Evolutionary conservation across 345 rosid species (phyloP).

Genomic region (Syzygium jambos): DNA sequence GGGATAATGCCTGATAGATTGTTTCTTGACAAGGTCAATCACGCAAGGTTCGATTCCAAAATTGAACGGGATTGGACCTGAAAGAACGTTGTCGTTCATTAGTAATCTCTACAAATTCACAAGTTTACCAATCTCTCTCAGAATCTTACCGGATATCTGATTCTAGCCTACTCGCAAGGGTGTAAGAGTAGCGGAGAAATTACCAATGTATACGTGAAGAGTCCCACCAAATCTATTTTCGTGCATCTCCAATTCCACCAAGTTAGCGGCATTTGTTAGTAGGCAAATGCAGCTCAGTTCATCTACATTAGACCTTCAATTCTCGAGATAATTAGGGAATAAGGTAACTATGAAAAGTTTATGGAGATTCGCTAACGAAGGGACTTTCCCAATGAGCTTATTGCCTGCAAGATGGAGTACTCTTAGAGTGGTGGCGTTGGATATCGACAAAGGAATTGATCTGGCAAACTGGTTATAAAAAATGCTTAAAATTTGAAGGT

Average conservation of each 20-base stretch:
- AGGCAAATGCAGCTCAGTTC: too few species aligned
- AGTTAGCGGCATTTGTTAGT: not conserved
- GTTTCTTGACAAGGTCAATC: not conserved
- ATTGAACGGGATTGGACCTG: not conserved
- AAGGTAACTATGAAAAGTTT: not conserved
- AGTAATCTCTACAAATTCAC: not conserved
- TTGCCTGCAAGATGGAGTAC: not conserved
- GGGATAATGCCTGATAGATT: not conserved
- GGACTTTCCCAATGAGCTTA: conserved; percentile 2
- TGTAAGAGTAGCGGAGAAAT: not conserved
- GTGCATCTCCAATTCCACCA: not conserved
- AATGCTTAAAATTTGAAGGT: not conserved
- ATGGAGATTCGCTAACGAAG: conserved; percentile 4
- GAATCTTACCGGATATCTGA: conserved; percentile 7
- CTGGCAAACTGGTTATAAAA: not conserved
- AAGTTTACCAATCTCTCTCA: conserved; percentile 10
- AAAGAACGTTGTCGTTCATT: not conserved
- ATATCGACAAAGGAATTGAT: conserved; percentile 1
- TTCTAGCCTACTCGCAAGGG: not conserved
- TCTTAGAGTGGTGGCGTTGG: conserved; percentile 1
- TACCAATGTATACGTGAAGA: not conserved
- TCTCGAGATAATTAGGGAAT: too few species aligned
- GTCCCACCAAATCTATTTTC: not conserved
- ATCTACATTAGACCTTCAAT: too few species aligned
- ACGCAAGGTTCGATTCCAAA: not conserved